Conservation (phyloP, 345 rosid species). For the Lepidium didymum region DNA sequence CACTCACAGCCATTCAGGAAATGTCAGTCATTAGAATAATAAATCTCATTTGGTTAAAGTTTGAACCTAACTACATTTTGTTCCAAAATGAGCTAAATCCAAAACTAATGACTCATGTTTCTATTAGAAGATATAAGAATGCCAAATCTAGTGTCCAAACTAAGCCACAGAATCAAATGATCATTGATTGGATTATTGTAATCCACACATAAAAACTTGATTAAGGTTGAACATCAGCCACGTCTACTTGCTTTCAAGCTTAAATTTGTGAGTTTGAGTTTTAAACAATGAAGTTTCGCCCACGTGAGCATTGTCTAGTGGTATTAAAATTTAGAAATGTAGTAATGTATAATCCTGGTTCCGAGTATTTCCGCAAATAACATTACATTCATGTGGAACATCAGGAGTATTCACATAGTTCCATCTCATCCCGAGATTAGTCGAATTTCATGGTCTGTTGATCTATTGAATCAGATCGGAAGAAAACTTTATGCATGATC, state of each 20-base stretch:
- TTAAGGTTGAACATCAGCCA: conserved; percentile 6
- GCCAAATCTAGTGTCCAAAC: neutral
- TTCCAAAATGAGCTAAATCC: neutral
- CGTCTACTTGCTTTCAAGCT: neutral
- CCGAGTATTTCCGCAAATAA: too few species aligned
- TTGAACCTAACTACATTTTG: neutral
- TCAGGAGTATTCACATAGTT: too few species aligned
- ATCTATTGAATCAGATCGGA: too few species aligned
- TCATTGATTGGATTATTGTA: neutral
- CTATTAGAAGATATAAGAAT: neutral
- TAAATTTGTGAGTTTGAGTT: too few species aligned
- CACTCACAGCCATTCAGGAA: neutral
- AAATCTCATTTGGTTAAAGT: neutral
- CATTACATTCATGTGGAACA: too few species aligned
- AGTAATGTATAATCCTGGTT: too few species aligned
- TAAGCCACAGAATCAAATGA: neutral
- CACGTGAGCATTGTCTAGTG: too few species aligned
- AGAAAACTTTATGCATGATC: too few species aligned
- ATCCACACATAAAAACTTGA: neutral
- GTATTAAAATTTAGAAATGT: too few species aligned
- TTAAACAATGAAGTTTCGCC: too few species aligned
- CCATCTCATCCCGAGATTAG: too few species aligned
- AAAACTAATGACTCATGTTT: conserved; percentile 11
- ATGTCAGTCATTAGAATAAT: neutral
- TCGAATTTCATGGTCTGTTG: too few species aligned